phyloP scores from a whole-genome alignment of 164 flowering plant genomes.

The Cinnamomum chago region DNA sequence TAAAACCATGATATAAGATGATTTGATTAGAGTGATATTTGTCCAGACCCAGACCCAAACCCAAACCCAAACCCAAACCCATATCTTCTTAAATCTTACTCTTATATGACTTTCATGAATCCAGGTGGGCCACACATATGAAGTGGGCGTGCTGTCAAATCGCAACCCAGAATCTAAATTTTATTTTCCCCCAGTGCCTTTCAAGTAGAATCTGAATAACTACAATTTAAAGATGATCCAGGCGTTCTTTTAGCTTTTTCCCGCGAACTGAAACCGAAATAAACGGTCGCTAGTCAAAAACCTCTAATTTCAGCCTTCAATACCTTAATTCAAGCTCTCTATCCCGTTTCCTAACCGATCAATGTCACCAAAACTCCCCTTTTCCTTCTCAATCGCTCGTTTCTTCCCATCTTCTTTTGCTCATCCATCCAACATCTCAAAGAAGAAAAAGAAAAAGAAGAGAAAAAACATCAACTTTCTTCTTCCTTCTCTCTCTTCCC shows the following conservation, averaged over 20 bases:
- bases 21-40: too few species aligned
- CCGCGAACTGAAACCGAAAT: background rate
- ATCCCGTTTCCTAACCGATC: constrained; percentile 17
- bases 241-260: background rate
- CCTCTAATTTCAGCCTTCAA: background rate
- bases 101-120: too few species aligned
- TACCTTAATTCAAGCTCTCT: background rate
- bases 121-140: too few species aligned
- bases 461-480: background rate
- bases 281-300: background rate
- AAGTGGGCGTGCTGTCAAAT: too few species aligned
- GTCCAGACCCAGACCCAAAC: too few species aligned
- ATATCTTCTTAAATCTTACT: too few species aligned
- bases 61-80: too few species aligned
- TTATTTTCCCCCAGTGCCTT: too few species aligned
- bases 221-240: too few species aligned
- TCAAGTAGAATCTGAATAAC: too few species aligned
- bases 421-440: background rate
- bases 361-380: constrained; percentile 6
- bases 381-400: constrained; percentile 18
- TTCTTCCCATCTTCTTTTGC: constrained; percentile 21
- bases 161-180: too few species aligned
- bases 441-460: background rate
- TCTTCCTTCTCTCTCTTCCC: constrained; percentile 7
- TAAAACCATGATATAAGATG: too few species aligned